Evolutionary conservation across 176 grass and related monocot genomes (phyloP), one percentile per base, ranked within the genome.

Genomic region (Stipa capillata): DNA sequence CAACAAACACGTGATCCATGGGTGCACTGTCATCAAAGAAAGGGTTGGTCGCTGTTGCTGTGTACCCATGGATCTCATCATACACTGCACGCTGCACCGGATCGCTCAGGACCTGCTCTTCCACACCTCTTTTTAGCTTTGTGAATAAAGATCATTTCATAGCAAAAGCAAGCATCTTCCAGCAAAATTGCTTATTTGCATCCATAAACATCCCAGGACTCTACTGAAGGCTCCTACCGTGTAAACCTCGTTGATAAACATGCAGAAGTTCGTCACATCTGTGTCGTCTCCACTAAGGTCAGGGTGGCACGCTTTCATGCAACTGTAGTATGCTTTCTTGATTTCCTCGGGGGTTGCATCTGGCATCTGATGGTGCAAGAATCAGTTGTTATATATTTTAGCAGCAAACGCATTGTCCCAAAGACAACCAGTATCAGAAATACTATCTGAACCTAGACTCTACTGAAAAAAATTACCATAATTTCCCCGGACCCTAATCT

Each of bases 191-290:
- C 6, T 4, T 12, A 51, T 37, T 18, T 12, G 10, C 68, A 69
- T 31, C 18, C 71, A 20, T 25, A 86, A 66, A 28, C 5, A 32
- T 17, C 7, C 9, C 17, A 49, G 60, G 20, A 72, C 11, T 28
- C 36, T 43, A 47, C 5, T 27, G 12, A 11, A 15, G 53, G 17
- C 1, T 49, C 72, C 13, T 76, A 98, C 95, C 82, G 90, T 78
- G 79, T 98, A 98, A 56, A 98, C 85, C 42, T 98, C 95, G 20
- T 98, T 98, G 72, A 98, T 87, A 81, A 98, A 94, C 85, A 92
- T 94, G 48, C 92, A 94, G 75, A 94, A 93, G 41, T 85, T 91
- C 6, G 80, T 98, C 41, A 94, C 83, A 13, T 98, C 90, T 27
- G 85, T 87, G 2, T 89, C 85, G 5, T 94, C 77, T 34, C 95